phyloP scores from a whole-genome alignment of 2,329 filamentous ascomycete genomes.

The Capronia americana region DNA sequence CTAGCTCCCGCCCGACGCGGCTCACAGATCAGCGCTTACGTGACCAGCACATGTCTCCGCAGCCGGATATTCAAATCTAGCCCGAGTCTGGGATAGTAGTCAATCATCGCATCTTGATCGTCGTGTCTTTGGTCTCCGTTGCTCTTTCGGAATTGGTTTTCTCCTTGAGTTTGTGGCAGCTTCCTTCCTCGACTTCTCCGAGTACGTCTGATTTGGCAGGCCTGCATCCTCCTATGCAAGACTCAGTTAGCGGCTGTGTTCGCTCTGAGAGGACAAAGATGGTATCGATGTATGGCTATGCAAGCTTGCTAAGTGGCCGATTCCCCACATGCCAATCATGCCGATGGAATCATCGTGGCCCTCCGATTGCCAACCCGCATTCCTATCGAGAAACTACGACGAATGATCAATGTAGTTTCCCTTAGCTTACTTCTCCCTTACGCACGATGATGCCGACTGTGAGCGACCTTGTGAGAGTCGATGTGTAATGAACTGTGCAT shows the following conservation, averaged over 20 bases:
- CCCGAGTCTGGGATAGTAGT: neutral
- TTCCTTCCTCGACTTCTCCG: neutral
- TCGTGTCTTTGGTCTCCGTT: neutral
- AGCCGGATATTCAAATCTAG: neutral
- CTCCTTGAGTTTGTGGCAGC: neutral
- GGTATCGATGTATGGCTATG: slow-evolving; percentile 3
- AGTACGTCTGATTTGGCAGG: neutral
- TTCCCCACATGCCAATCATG: neutral
- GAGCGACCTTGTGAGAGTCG: neutral
- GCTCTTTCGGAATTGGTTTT: neutral
- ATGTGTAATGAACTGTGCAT: neutral
- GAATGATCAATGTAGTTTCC: slow-evolving; percentile 4
- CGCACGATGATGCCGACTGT: neutral
- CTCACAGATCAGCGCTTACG: slow-evolving; percentile 11
- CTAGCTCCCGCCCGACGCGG: neutral
- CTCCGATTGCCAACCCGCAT: neutral
- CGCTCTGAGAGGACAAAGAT: neutral
- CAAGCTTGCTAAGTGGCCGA: neutral
- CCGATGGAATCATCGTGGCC: neutral
- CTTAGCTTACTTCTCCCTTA: neutral
- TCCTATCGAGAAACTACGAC: neutral
- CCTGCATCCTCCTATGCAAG: slow-evolving; percentile 2
- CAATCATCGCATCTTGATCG: neutral
- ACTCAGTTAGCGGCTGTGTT: neutral
- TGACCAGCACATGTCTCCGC: slow-evolving; percentile 1